Base-by-base conservation (phyloP, 179 eudicot species). In the Amaranthus tricolor region DNA sequence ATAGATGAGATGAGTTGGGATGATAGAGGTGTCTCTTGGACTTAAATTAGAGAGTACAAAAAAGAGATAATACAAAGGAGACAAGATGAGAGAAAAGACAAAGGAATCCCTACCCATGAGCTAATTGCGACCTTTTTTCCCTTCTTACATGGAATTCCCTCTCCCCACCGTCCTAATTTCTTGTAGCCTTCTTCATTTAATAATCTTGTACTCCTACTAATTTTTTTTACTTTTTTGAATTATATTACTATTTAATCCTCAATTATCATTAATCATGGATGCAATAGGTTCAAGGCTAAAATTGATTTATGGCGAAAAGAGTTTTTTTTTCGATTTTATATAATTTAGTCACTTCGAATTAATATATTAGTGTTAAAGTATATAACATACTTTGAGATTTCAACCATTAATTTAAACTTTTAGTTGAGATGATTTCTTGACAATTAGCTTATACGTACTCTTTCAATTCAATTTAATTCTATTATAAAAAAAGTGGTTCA, bases 11-110 rank as follows among this genome's bases (percentile, higher is more conserved):
- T 81, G 77, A 81, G 68, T 49, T 62, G 84, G 80, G 68, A 4
- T 77, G 81, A 77, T 73, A 63, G 80, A 63, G 61, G 64, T 61
- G 40, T 67, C 2, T 68, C 51, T 56, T 74, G 74, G 72, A 44
- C 70, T 68, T 67, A 55, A 68, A 19, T 61, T 47, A 61, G 68
- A 62, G 20, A 78, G 51, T 52, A 74, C 78, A 80, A 76, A 76
- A 72, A n/a, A 31, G 57, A 67, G 17, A 20, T 55, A 57, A 70
- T 72, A 82, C 71, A 68, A 76, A 78, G 63, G 52, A 74, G 57
- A 63, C 75, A 73, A 69, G 74, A 45, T 58, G 43, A 77, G 58
- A 66, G 76, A 83, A 70, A 83, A 54, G 83, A 80, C 83, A 80
- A 83, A 83, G 67, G 70, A 57, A 72, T 62, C 74, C 66, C 76